Evolutionary conservation across 129 eudicot species (phyloP).

Genomic region (Helichrysum umbraculigerum): DNA sequence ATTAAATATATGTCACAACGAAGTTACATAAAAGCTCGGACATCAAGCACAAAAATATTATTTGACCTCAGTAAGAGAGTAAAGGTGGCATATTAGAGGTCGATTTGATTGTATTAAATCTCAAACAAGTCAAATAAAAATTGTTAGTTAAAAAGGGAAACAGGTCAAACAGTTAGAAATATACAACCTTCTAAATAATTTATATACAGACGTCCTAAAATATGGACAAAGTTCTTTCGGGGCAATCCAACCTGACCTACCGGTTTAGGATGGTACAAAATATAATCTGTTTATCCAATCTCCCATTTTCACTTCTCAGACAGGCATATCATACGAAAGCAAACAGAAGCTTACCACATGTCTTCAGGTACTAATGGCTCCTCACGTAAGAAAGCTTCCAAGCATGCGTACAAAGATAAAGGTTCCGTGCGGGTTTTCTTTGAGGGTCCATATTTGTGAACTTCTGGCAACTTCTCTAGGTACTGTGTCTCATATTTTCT

Average conservation of each 20-base stretch:
- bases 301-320: neutral
- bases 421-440: slow-evolving; percentile 95
- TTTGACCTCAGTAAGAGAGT: neutral
- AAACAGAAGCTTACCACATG: slow-evolving; percentile 74
- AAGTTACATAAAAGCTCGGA: neutral
- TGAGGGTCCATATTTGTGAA: slow-evolving; percentile 62
- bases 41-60: slow-evolving; percentile 11
- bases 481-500: slow-evolving; percentile 65
- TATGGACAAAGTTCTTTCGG: neutral
- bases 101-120: neutral
- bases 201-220: neutral
- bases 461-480: slow-evolving; percentile 85
- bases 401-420: slow-evolving; percentile 81
- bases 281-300: neutral
- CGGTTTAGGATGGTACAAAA: neutral
- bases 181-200: neutral
- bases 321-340: neutral
- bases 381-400: slow-evolving; percentile 93
- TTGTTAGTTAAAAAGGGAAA: neutral
- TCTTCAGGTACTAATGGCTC: slow-evolving; percentile 99
- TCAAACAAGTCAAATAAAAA: neutral
- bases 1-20: neutral
- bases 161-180: neutral
- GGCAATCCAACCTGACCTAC: neutral
- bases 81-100: neutral